Conservation (phyloP, 441 rosid species). For the Adansonia grandidieri region DNA sequence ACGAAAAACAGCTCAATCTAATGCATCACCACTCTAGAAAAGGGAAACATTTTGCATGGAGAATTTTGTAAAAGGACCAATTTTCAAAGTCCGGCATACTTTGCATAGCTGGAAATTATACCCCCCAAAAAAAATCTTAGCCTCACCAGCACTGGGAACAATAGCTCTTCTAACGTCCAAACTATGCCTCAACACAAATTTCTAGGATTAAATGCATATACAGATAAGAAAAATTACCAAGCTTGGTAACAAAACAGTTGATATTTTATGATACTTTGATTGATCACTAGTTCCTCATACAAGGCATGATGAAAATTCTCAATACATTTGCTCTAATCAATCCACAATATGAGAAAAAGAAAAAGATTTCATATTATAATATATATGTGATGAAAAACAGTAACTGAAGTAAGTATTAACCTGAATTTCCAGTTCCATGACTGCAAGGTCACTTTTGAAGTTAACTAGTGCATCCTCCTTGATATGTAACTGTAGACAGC, state of each 20-base stretch:
- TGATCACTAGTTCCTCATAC: conserved; percentile 1
- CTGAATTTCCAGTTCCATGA: conserved; percentile 82
- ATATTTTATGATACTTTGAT: background rate
- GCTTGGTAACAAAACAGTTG: background rate
- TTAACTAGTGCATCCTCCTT: conserved; percentile 61
- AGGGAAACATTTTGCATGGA: background rate
- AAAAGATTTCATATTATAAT: background rate
- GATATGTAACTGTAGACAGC: conserved; percentile 51
- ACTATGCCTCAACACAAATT: background rate
- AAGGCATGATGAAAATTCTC: background rate
- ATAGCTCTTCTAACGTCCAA: background rate
- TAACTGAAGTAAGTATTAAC: conserved; percentile 38
- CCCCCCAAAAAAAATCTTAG: background rate
- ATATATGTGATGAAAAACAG: background rate
- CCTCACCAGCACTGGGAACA: background rate
- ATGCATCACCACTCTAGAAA: background rate
- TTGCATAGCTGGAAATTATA: background rate
- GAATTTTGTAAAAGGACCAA: background rate
- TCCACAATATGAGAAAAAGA: conserved; percentile 6
- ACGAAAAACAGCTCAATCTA: background rate
- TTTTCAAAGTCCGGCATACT: background rate
- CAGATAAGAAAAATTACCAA: background rate
- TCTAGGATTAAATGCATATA: background rate
- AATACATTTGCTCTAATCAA: conserved; percentile 8
- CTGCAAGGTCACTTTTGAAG: conserved; percentile 81